Conservation (phyloP, 2,329 filamentous ascomycete genomes). For the Colletotrichum sp. region DNA sequence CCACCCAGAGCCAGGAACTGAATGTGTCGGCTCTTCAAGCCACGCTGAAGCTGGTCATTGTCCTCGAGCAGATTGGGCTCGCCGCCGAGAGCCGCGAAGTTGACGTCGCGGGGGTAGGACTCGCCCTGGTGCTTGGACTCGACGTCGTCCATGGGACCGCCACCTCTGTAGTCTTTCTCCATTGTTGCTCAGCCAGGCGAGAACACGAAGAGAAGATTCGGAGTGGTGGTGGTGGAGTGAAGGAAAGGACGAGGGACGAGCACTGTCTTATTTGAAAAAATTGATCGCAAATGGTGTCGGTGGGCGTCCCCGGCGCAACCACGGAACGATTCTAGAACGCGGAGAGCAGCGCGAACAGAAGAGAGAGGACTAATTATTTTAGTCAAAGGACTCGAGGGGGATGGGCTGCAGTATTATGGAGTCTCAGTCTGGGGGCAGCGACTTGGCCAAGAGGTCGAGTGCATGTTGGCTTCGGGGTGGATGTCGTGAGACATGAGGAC, state of each 20-base stretch:
- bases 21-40: constrained; percentile 64
- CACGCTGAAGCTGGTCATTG: constrained; percentile 55
- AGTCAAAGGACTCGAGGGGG: not conserved
- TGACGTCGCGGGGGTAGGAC: constrained; percentile 21
- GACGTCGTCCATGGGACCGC: constrained; percentile 16
- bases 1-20: constrained; percentile 64
- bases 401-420: constrained; percentile 6
- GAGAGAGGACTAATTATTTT: not conserved
- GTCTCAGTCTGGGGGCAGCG: not conserved
- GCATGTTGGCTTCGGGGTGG: not conserved
- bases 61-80: constrained; percentile 39
- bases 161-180: constrained; percentile 17
- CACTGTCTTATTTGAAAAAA: not conserved
- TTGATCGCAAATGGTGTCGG: not conserved
- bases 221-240: not conserved
- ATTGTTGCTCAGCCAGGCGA: not conserved
- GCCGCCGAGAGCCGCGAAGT: constrained; percentile 24
- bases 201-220: not conserved
- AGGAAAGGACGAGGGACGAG: not conserved
- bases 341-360: not conserved
- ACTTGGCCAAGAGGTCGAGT: not conserved
- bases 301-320: constrained; percentile 13
- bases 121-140: constrained; percentile 27
- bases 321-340: constrained; percentile 7
- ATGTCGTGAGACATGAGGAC: not conserved